Base-by-base conservation (phyloP, 2,329 filamentous ascomycete genomes). In the Harringtonia lauricola region DNA sequence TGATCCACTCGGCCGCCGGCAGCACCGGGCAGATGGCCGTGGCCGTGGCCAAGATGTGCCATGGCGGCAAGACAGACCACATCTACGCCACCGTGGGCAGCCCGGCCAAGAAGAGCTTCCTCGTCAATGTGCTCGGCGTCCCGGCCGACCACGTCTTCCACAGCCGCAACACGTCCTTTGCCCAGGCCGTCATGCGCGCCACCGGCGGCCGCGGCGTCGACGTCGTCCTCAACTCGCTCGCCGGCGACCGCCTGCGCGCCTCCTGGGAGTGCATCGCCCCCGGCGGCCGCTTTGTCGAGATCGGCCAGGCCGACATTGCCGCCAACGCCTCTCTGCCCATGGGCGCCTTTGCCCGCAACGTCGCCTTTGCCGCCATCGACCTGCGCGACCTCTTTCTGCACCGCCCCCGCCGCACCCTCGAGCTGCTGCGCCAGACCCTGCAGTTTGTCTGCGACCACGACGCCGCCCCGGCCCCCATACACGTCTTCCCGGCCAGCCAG, bases 311-410 rank as follows among this genome's bases (percentile, higher is more conserved):
- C 13, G 47, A 49, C 9, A 22, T 31, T 1, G 7, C 10, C 7
- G 15, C 18, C 30, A 44, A 40, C 26, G 17, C 29, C 15, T 13
- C 38, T 8, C 30, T 45, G n/a, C 37, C 31, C 18, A 41, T 46
- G 41, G n/a, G 29, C 15, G 64, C 64, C n/a, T 66, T 70, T 38
- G 59, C 12, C 24, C 60, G 57, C 46, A 71, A 70, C 47, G 62
- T 62, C 18, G 66, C 62, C 31, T 70, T 69, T 47, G 58, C 63
- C 47, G 64, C 67, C 0, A 61, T 72, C 1, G 67, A 72, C 43
- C 55, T 70, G 39, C 14, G 18, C 22, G 3, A 18, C 15, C 14
- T 28, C 15, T 12, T 6, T 6, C 3, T 3, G 18, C 9, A 29
- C 4, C 19, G 30, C 3, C 37, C 42, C 24, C 24, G 24, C 10